Evolutionary conservation across 2,329 filamentous ascomycete genomes (phyloP).

Genomic region (Dactylellina drechsleri): DNA sequence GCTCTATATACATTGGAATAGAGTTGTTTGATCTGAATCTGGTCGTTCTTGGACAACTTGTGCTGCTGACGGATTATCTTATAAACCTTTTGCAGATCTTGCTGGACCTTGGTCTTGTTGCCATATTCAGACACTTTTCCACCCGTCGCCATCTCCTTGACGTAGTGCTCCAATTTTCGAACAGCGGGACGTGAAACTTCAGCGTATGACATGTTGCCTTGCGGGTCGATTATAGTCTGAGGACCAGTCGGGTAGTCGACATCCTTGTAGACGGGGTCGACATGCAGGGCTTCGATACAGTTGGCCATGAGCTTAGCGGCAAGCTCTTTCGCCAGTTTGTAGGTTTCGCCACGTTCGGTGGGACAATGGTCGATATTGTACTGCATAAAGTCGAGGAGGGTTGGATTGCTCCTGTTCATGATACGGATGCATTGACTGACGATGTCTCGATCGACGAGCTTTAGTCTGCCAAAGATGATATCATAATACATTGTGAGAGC

Average conservation of each 20-base stretch:
- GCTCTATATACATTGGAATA: conserved; percentile 95
- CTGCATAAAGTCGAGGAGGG: conserved; percentile 98
- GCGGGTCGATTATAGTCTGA: conserved; percentile 88
- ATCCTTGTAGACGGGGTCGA: conserved; percentile 93
- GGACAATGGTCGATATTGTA: conserved; percentile 99
- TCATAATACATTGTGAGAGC: conserved; percentile 99
- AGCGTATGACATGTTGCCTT: conserved; percentile 90
- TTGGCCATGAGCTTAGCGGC: conserved; percentile 95
- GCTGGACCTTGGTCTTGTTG: conserved; percentile 97
- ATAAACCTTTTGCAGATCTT: conserved; percentile 92
- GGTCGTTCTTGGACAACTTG: conserved; percentile 94
- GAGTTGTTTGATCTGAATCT: conserved; percentile 93
- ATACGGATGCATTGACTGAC: conserved; percentile 98
- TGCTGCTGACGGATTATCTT: conserved; percentile 99
- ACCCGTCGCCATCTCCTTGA: conserved; percentile 97
- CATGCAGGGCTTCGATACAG: conserved; percentile 88
- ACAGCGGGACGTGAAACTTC: conserved; percentile 87
- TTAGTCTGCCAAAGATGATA: conserved; percentile 94
- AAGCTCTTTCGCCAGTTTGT: conserved; percentile 95
- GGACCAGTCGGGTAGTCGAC: conserved; percentile 91
- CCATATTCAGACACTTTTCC: conserved; percentile 99
- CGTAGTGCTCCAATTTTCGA: conserved; percentile 97
- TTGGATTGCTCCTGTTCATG: conserved; percentile 98
- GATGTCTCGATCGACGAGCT: conserved; percentile 94
- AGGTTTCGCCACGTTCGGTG: conserved; percentile 94